Evolutionary conservation across 441 rosid genomes (phyloP), one percentile per base, ranked within the genome.

Genomic region (Euphorbia schlechtendalii): DNA sequence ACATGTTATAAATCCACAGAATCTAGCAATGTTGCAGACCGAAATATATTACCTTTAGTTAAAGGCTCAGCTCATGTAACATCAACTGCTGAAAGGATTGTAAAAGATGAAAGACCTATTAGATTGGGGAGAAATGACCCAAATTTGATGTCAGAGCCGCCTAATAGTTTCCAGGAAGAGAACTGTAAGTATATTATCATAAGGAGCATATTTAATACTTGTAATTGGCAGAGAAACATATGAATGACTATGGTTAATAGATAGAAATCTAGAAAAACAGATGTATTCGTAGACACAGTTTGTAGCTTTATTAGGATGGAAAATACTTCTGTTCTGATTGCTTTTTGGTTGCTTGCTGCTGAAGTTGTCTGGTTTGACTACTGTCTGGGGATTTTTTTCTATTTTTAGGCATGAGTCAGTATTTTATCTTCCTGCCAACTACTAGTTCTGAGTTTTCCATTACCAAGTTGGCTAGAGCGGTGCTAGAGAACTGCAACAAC

Each of bases 131-230:
- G 77, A 86, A 76, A 68, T 62, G 82, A 79, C 59, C 45, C 84
- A 58, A 81, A 75, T 67, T 74, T 82, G 60, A 64, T 72, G 66
- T 59, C 68, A 25, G 88, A 92, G 67, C 81, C 83, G 12, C 86
- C 89, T 65, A 68, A 76, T 62, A 78, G 72, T 74, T 81, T 65
- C 73, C 82, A 70, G 69, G 79, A 82, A 18, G 90, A 87, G 73
- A 86, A 60, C 49, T 75, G 98, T 95, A 87, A 65, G 97, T 80
- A 63, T 66, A 48, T 21, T 2, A 41, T 59, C 59, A 18, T 53
- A 21, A 49, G 43, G 38, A 45, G 15, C 46, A 25, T 24, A 20
- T 69, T 13, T 65, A 71, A 20, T 62, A 56, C 36, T 36, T 69
- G 38, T 62, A 36, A 51, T 58, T 45, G 27, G 14, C 30, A 2